These are phyloP conservation scores for Diaporthe sp. DNA, from an alignment of 2,329 filamentous ascomycete genomes.

Conservation along the genomic window DNA sequence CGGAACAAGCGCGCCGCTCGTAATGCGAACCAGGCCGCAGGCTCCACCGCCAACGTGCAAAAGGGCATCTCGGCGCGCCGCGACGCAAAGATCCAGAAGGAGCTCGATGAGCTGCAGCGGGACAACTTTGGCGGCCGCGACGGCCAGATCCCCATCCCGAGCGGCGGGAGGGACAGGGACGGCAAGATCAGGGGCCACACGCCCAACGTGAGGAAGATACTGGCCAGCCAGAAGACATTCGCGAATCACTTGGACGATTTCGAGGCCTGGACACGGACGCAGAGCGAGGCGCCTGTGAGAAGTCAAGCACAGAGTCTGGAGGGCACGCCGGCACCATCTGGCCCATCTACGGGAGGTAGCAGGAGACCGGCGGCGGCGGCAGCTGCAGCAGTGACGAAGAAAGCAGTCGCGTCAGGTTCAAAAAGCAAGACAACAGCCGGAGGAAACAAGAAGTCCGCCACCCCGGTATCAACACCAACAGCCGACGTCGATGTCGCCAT, in stretches of 20 bases:
- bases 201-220: slow-evolving; percentile 79
- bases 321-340: slow-evolving; percentile 38
- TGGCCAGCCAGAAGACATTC: slow-evolving; percentile 86
- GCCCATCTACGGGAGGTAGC: not conserved
- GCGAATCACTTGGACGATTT: slow-evolving; percentile 86
- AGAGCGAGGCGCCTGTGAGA: slow-evolving; percentile 50
- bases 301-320: slow-evolving; percentile 44
- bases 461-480: slow-evolving; percentile 27
- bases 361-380: slow-evolving; percentile 4
- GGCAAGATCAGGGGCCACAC: slow-evolving; percentile 67
- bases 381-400: slow-evolving; percentile 22
- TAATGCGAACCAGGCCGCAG: slow-evolving; percentile 63
- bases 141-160: slow-evolving; percentile 77
- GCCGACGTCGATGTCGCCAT: slow-evolving; percentile 53
- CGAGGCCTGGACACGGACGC: slow-evolving; percentile 65
- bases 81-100: slow-evolving; percentile 83
- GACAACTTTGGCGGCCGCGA: slow-evolving; percentile 77
- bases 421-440: slow-evolving; percentile 22
- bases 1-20: slow-evolving; percentile 81
- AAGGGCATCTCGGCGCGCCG: slow-evolving; percentile 84
- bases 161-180: slow-evolving; percentile 53
- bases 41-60: slow-evolving; percentile 61
- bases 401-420: slow-evolving; percentile 34
- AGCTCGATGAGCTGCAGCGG: slow-evolving; percentile 84
- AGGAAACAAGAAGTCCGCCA: slow-evolving; percentile 31